Evolutionary conservation across 176 grass and related monocot genomes (phyloP), one percentile per base, ranked within the genome.

Genomic region (Musa beccarii): DNA sequence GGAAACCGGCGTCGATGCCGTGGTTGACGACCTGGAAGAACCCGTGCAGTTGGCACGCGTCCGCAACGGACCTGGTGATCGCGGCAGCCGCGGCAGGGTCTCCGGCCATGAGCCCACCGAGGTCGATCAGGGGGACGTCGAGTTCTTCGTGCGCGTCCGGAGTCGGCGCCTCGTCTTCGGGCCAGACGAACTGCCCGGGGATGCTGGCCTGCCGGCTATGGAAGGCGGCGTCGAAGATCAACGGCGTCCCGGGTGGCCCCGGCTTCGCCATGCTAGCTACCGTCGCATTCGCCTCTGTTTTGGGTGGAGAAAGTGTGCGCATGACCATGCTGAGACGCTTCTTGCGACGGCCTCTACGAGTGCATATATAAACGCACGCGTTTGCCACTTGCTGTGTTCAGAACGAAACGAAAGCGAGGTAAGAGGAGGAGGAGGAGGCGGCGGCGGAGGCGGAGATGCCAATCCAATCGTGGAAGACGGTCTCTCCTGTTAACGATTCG

Each of bases 21-120:
- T 95, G 96, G 86, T 92, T 95, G 0, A 89, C 84, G 0, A 99
- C 89, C 70, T 95, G 96, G 79, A 99, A 99, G 86, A 99, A 99
- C 12, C 96, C 96, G 76, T 99, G 91, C 1, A 8, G 66, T 70
- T 61, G 9, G 85, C 96, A 99, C 7, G 91, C 96, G 1, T 54
- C 72, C 11, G 74, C 67, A 0, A 99, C 91, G 8, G 72, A 83
- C 0, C 53, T 75, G 13, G 76, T 65, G 54, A 93, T 80, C 59
- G 79, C 79, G 1, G 9, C 75, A 3, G 76, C 17, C 1, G 29
- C 90, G 2, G 0, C 59, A 14, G 8, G 50, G 25, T 83, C 80
- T 9, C 88, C 83, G 11, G 77, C 73, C 51, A 80, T 29, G 79
- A 90, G 85, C 11, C 79, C 83, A 8, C 83, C 51, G 78, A 99